These are phyloP conservation scores for Pleodorina starrii DNA, from an alignment of 139 green algal species.

Conservation along the genomic window DNA sequence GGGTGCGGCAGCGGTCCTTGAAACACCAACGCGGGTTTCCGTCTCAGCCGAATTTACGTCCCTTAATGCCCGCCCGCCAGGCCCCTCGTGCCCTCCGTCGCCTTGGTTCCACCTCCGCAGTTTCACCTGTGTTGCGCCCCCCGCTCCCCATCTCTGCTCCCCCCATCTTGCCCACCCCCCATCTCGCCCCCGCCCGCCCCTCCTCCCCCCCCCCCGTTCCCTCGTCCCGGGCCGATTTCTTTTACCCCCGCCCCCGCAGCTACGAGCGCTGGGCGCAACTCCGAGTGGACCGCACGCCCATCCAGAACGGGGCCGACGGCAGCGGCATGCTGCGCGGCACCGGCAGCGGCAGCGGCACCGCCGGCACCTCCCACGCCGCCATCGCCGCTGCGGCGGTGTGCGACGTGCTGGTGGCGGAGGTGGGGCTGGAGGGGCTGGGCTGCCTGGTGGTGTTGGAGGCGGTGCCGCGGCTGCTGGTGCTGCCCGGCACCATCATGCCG, in stretches of 20 bases:
- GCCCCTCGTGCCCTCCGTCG: too few species aligned
- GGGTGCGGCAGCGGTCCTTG: too few species aligned
- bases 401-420: slow-evolving; percentile 60
- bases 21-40: too few species aligned
- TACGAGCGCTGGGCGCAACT: slow-evolving; percentile 59
- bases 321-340: not conserved
- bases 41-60: too few species aligned
- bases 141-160: too few species aligned
- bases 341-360: not conserved
- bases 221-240: too few species aligned
- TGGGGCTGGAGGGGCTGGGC: slow-evolving; percentile 65
- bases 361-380: slow-evolving; percentile 5
- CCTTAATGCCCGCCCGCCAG: too few species aligned
- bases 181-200: too few species aligned
- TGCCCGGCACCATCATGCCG: slow-evolving; percentile 58
- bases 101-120: too few species aligned
- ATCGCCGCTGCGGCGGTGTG: not conserved
- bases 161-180: too few species aligned
- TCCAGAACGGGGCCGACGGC: not conserved
- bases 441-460: slow-evolving; percentile 43
- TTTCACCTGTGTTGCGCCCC: too few species aligned
- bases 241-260: not conserved
- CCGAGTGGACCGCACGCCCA: slow-evolving; percentile 49
- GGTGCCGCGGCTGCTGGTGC: slow-evolving; percentile 24
- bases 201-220: too few species aligned